Percentiles rank a stretch among this genome's conserved stretches.
Conservation (phyloP, 2,329 filamentous ascomycete genomes). For the Onygenales sp. region DNA sequence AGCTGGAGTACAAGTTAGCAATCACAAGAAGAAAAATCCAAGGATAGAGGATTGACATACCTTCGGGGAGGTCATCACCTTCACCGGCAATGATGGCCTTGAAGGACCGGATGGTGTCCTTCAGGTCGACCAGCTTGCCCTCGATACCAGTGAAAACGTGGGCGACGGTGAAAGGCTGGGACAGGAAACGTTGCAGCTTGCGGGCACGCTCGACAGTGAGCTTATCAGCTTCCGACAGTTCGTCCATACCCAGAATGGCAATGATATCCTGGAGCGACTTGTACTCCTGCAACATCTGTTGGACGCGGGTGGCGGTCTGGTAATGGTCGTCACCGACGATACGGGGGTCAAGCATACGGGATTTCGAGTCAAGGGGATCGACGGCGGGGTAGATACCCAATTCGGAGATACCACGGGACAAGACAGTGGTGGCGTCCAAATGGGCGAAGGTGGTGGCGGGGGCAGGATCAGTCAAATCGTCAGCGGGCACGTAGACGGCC, state of each 20-base stretch:
- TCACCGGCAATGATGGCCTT: slow-evolving; percentile 94
- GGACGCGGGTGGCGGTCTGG: slow-evolving; percentile 83
- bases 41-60: slow-evolving; percentile 38
- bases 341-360: slow-evolving; percentile 98
- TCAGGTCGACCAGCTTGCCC: slow-evolving; percentile 93
- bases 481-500: slow-evolving; percentile 99
- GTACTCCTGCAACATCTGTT: slow-evolving; percentile 99
- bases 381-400: slow-evolving; percentile 99
- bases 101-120: slow-evolving; percentile 97
- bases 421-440: slow-evolving; percentile 99
- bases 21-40: slow-evolving; percentile 3
- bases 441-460: slow-evolving; percentile 99
- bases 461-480: slow-evolving; percentile 99
- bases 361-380: slow-evolving; percentile 99
- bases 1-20: slow-evolving; percentile 31
- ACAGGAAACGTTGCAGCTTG: slow-evolving; percentile 99
- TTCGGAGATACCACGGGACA: slow-evolving; percentile 99
- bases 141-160: slow-evolving; percentile 70
- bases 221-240: slow-evolving; percentile 98
- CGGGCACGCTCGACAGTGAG: slow-evolving; percentile 99
- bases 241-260: slow-evolving; percentile 99
- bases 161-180: slow-evolving; percentile 92
- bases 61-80: slow-evolving; percentile 90
- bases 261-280: slow-evolving; percentile 99
- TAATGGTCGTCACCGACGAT: slow-evolving; percentile 98